Evolutionary conservation across 179 eudicot genomes (phyloP).

Genomic region (Beta macrorhiza): DNA sequence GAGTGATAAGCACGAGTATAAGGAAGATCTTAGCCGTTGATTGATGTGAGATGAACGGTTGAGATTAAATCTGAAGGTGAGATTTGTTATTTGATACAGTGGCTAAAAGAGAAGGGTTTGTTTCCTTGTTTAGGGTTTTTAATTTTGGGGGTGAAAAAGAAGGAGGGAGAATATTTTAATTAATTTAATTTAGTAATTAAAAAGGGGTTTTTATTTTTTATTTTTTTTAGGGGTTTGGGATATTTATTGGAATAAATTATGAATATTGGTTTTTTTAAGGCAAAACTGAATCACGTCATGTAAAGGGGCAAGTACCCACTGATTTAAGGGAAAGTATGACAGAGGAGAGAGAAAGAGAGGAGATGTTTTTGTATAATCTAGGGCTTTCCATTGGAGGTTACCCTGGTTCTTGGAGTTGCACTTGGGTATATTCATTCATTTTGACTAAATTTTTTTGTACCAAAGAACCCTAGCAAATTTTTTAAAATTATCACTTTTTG

Average conservation of each 20-base stretch:
- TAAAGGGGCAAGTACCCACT: constrained; percentile 29
- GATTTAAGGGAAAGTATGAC: constrained; percentile 12
- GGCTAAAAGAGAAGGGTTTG: constrained; percentile 9
- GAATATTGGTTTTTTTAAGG: not conserved
- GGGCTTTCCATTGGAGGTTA: constrained; percentile 17
- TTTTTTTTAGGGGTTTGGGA: no score
- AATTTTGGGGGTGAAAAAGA: not conserved
- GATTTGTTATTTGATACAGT: constrained; percentile 19
- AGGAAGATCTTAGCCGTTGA: constrained; percentile 38
- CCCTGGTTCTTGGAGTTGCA: not conserved
- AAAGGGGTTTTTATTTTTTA: not conserved
- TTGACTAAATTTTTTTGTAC: no score
- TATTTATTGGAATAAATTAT: not conserved
- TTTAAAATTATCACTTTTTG: no score
- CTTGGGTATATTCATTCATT: not conserved
- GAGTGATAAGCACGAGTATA: constrained; percentile 49
- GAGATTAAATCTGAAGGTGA: constrained; percentile 29
- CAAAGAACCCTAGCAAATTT: no score
- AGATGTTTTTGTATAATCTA: not conserved
- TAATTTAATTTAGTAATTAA: not conserved
- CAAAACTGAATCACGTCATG: constrained; percentile 26
- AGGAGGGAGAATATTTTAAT: no score
- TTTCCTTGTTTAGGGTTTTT: constrained; percentile 37
- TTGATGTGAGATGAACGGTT: constrained; percentile 30
- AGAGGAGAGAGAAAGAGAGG: constrained; percentile 2